These are phyloP conservation scores for Camelina sativa DNA, from an alignment of 345 rosid species.

Conservation along the genomic window DNA sequence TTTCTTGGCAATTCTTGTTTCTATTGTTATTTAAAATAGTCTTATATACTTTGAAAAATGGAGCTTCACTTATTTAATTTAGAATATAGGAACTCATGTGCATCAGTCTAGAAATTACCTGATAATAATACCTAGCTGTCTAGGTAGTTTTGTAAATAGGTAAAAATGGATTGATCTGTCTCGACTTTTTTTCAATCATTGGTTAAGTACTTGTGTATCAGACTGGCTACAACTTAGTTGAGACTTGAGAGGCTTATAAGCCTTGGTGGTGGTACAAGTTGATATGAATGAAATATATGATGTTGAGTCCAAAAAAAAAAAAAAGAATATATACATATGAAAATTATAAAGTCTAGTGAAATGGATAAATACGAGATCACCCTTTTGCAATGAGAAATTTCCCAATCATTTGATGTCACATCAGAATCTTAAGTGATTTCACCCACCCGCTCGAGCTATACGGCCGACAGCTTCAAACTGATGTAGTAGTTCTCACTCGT, in stretches of 20 bases:
- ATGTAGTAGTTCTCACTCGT: neutral
- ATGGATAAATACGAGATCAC: conserved; percentile 27
- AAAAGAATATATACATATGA: neutral
- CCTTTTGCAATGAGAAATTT: conserved; percentile 17
- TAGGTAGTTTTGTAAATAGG: neutral
- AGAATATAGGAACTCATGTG: neutral
- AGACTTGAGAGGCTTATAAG: neutral
- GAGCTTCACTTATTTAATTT: neutral
- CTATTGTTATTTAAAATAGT: neutral
- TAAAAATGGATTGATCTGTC: neutral
- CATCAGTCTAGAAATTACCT: neutral
- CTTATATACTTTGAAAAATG: neutral
- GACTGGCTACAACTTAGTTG: neutral
- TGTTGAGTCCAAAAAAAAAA: neutral
- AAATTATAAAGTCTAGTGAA: neutral
- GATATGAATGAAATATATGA: conserved; percentile 16
- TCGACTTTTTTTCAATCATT: conserved; percentile 2
- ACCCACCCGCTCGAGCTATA: conserved; percentile 36
- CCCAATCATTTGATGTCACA: conserved; percentile 48
- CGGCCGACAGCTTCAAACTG: conserved; percentile 39
- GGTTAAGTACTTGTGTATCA: neutral
- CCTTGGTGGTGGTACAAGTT: conserved; percentile 2
- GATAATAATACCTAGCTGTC: neutral
- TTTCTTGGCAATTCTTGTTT: neutral
- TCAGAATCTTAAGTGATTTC: conserved; percentile 34